Evolutionary conservation across 345 rosid genomes (phyloP).

Genomic region (Salix brachista): DNA sequence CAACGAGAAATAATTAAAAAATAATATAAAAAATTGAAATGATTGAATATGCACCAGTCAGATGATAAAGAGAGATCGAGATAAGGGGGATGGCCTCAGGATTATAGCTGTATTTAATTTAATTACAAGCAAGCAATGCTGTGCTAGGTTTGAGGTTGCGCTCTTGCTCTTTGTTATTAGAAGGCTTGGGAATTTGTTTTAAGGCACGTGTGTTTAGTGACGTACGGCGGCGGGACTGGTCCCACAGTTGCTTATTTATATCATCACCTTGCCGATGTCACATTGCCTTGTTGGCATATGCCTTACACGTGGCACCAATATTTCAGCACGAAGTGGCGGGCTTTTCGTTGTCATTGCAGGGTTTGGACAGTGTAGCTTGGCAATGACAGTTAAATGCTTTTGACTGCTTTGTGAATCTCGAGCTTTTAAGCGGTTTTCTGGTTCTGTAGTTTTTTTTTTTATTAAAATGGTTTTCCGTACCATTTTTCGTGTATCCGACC

Average conservation of each 20-base stretch:
- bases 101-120: background rate
- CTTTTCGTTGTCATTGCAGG: no score
- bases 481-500: no score
- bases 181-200: background rate
- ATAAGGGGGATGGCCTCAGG: background rate
- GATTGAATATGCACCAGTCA: background rate
- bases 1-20: background rate
- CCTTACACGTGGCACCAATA: no score
- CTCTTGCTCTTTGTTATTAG: background rate
- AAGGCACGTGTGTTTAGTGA: slow-evolving; percentile 35
- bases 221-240: slow-evolving; percentile 38
- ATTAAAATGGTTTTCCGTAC: no score
- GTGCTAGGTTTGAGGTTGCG: background rate
- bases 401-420: background rate
- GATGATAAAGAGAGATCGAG: background rate
- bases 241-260: background rate
- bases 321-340: no score
- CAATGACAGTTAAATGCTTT: background rate
- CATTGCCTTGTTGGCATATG: no score
- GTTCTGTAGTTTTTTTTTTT: background rate
- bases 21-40: background rate
- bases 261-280: background rate
- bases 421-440: background rate
- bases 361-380: background rate
- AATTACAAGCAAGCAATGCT: background rate